Conservation (phyloP, 148 eudicot genomes). For the Nepenthes mirabilis region DNA sequence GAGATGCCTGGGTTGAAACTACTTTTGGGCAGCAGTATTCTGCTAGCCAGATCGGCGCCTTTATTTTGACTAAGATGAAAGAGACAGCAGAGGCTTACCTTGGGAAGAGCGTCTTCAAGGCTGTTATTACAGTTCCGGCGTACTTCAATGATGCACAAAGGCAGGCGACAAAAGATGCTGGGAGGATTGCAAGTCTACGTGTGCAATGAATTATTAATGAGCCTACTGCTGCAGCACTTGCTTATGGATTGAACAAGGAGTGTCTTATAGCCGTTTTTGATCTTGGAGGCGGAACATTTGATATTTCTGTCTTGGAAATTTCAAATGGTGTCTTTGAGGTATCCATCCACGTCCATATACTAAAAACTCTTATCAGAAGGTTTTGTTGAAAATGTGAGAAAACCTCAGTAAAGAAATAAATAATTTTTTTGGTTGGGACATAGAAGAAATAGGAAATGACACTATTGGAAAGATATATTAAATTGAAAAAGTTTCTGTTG, state of each 20-base stretch:
- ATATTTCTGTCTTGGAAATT: too few species aligned
- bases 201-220: conserved; percentile 25
- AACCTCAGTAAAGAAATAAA: too few species aligned
- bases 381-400: too few species aligned
- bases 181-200: conserved; percentile 19
- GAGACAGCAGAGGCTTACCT: conserved; percentile 4
- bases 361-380: too few species aligned
- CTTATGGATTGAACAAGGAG: conserved; percentile 22
- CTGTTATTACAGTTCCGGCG: conserved; percentile 26
- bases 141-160: conserved; percentile 30
- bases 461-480: too few species aligned
- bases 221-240: conserved; percentile 30
- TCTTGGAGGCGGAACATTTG: too few species aligned
- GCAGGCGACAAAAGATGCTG: conserved; percentile 29
- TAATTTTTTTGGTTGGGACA: too few species aligned
- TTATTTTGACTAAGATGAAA: conserved; percentile 2
- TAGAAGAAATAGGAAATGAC: too few species aligned
- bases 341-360: too few species aligned
- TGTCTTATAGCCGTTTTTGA: conserved; percentile 15
- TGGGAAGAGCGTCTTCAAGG: conserved; percentile 14
- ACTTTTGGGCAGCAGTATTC: conserved; percentile 18
- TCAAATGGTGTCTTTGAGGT: too few species aligned
- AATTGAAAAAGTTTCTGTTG: too few species aligned
- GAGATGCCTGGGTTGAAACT: conserved; percentile 35
- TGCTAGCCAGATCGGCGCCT: conserved; percentile 24